Evolutionary conservation across 179 eudicot genomes (phyloP).

Genomic region (Spergularia azorica): DNA sequence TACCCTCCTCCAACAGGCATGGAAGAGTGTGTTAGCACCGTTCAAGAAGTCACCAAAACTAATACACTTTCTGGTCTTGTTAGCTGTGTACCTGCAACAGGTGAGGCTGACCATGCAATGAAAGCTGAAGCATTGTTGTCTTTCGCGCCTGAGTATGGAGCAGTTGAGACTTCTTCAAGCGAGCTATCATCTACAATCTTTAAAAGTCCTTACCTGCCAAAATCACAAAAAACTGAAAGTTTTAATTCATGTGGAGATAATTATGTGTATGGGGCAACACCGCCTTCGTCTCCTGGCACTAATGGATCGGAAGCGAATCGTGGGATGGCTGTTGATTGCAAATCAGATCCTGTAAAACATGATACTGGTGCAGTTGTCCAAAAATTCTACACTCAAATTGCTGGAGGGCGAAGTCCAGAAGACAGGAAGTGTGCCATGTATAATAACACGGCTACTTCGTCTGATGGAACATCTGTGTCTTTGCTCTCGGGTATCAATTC

Average conservation of each 20-base stretch:
- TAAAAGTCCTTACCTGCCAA: conserved; percentile 82
- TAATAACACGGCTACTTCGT: conserved; percentile 39
- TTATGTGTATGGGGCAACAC: conserved; percentile 83
- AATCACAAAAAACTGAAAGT: conserved; percentile 67
- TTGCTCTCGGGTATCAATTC: conserved; percentile 51
- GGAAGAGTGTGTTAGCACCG: conserved; percentile 68
- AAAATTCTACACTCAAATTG: conserved; percentile 65
- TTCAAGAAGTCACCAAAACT: conserved; percentile 54
- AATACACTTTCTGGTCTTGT: conserved; percentile 44
- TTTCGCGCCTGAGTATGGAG: conserved; percentile 95
- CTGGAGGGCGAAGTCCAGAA: conserved; percentile 45
- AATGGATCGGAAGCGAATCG: conserved; percentile 64
- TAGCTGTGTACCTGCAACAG: conserved; percentile 43
- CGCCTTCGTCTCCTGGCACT: conserved; percentile 74
- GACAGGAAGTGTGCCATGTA: conserved; percentile 33
- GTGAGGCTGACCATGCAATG: conserved; percentile 73
- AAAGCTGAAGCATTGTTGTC: conserved; percentile 93
- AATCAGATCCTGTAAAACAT: conserved; percentile 48
- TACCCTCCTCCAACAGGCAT: conserved; percentile 50
- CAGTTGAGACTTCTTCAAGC: conserved; percentile 71
- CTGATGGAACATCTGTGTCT: conserved; percentile 43
- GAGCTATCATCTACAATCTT: conserved; percentile 73
- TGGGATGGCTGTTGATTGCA: conserved; percentile 40
- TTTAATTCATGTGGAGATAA: conserved; percentile 67
- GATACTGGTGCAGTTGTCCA: conserved; percentile 41